These are phyloP conservation scores for Pterocarpus santalinus DNA, from an alignment of 306 rosid genomes.

Conservation along the genomic window DNA sequence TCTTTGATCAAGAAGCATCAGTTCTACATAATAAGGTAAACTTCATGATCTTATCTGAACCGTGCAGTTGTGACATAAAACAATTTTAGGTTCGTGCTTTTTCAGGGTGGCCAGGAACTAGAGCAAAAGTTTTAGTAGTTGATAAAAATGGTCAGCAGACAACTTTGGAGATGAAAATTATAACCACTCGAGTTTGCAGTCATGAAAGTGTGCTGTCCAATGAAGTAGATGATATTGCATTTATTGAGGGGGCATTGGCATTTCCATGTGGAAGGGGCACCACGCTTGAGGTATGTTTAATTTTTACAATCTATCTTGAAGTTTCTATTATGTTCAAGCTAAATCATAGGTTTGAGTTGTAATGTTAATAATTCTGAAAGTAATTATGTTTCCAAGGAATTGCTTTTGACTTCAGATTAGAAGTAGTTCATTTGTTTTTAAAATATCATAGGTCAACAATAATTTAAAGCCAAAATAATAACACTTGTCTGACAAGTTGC, in stretches of 20 bases:
- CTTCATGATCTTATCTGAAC: conserved; percentile 48
- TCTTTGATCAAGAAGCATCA: conserved; percentile 78
- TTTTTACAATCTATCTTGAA: conserved; percentile 28
- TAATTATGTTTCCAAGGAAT: not conserved
- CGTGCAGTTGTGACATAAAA: conserved; percentile 60
- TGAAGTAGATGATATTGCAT: conserved; percentile 64
- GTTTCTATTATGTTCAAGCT: conserved; percentile 23
- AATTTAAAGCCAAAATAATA: conserved; percentile 8
- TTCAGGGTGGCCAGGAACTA: conserved; percentile 99
- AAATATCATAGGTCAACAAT: conserved; percentile 1
- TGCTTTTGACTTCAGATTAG: not conserved
- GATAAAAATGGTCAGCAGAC: conserved; percentile 61
- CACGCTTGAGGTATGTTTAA: conserved; percentile 74
- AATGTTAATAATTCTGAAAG: not conserved
- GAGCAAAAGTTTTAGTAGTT: conserved; percentile 66
- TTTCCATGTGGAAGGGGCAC: conserved; percentile 77
- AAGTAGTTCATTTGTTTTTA: conserved; percentile 18
- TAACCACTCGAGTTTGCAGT: conserved; percentile 72
- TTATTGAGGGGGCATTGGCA: conserved; percentile 65
- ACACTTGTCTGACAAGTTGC: conserved; percentile 29
- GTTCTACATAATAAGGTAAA: conserved; percentile 84
- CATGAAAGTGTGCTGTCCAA: conserved; percentile 47
- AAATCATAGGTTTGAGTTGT: conserved; percentile 29
- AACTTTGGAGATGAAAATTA: conserved; percentile 76
- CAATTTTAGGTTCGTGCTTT: conserved; percentile 89